Conservation (phyloP, 257 asterid species). For the Nicotiana benthamiana region DNA sequence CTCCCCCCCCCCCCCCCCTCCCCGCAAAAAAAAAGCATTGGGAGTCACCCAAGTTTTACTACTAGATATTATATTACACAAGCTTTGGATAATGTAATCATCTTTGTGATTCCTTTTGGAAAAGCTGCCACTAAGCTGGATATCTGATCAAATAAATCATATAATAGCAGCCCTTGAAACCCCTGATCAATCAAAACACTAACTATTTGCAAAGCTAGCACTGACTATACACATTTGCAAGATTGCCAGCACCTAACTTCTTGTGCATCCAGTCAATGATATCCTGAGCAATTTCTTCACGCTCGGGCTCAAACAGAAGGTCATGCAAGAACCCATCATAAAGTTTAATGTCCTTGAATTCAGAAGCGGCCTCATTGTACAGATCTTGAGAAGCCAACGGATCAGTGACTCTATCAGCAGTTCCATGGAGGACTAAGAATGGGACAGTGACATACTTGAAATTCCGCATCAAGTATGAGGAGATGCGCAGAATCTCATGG, state of each 20-base stretch:
- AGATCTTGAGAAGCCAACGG: slow-evolving; percentile 92
- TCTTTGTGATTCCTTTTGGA: neutral
- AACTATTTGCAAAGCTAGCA: slow-evolving; percentile 10
- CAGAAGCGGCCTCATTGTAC: slow-evolving; percentile 80
- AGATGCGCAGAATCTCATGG: slow-evolving; percentile 88
- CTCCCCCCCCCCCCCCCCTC: no score
- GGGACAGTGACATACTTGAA: slow-evolving; percentile 73
- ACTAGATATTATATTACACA: neutral
- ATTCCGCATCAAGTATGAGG: slow-evolving; percentile 66
- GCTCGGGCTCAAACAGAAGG: slow-evolving; percentile 94
- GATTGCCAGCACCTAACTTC: slow-evolving; percentile 23
- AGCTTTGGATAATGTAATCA: neutral
- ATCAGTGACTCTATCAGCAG: slow-evolving; percentile 93
- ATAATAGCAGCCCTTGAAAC: neutral
- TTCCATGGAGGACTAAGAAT: slow-evolving; percentile 93
- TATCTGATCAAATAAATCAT: neutral
- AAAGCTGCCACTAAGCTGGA: neutral
- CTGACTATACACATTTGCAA: slow-evolving; percentile 13
- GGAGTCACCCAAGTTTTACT: neutral
- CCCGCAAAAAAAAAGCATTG: neutral
- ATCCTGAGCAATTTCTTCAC: slow-evolving; percentile 82
- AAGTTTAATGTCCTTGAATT: slow-evolving; percentile 75
- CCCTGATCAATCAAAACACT: neutral
- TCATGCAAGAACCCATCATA: slow-evolving; percentile 91
- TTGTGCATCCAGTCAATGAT: slow-evolving; percentile 92